A percentile compares a stretch with the other conserved stretches of the same genome.
phyloP scores from a whole-genome alignment of 768 basidiomycete species.

The Termitomyces sp. region DNA sequence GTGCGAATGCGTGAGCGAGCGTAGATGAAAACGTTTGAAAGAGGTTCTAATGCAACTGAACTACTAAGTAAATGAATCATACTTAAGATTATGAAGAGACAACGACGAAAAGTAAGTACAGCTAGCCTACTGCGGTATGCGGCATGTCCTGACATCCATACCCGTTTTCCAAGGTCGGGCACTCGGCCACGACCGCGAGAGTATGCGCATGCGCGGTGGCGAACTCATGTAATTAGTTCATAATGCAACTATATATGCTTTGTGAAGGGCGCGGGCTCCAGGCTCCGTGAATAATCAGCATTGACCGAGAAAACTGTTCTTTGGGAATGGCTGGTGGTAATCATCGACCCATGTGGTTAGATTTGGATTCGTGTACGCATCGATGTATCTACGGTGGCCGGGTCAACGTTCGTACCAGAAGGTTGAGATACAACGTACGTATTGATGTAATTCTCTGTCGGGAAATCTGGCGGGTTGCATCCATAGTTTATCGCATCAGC shows the following conservation, averaged over 20 bases:
- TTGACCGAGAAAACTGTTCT: slow-evolving; percentile 42
- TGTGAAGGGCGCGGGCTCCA: slow-evolving; percentile 1
- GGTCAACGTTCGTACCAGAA: not conserved
- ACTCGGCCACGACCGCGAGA: slow-evolving; percentile 5
- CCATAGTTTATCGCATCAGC: slow-evolving; percentile 58
- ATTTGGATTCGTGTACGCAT: slow-evolving; percentile 70
- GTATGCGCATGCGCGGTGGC: slow-evolving; percentile 1
- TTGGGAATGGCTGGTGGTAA: slow-evolving; percentile 52
- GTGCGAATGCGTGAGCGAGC: not conserved
- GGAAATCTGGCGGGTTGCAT: slow-evolving; percentile 60
- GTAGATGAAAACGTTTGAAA: not conserved
- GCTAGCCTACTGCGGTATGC: not conserved
- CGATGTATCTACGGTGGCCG: slow-evolving; percentile 35
- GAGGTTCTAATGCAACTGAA: slow-evolving; percentile 1
- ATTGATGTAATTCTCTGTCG: slow-evolving; percentile 70
- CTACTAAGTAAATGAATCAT: slow-evolving; percentile 4
- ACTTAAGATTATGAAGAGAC: not conserved
- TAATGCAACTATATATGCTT: not conserved
- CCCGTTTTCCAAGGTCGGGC: slow-evolving; percentile 4
- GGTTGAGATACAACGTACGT: slow-evolving; percentile 27
- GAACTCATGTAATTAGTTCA: not conserved
- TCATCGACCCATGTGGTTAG: slow-evolving; percentile 46
- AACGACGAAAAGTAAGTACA: not conserved
- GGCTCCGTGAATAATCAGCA: slow-evolving; percentile 20
- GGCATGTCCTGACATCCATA: not conserved